Evolutionary conservation across 2,329 filamentous ascomycete species (phyloP), one percentile per base, ranked within the genome.

Genomic region (Xylariaceae sp.): DNA sequence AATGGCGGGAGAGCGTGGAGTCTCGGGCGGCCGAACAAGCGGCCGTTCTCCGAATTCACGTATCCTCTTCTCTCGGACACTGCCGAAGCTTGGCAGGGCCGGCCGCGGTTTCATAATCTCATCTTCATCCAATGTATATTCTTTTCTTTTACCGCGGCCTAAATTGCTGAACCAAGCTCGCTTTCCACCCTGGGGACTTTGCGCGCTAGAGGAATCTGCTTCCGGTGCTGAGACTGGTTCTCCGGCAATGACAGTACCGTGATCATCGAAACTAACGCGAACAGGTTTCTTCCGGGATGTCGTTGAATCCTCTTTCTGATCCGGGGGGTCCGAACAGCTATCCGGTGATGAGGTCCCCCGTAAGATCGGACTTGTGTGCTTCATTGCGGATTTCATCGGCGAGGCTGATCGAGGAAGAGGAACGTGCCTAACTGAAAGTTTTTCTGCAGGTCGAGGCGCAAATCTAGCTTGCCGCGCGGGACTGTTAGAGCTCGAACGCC

Each of bases 251-350:
- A 80, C 71, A 8, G 77, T 80, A n/a, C 71, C 76, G 32, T 80
- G 78, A 47, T 89, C 86, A 58, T 89, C 86, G 65, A 91, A 96
- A 71, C 90, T 96, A 44, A 92, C 88, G 21, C 88, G 78, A 1
- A 81, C 80, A 37, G 77, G 80, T 69, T 86, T 89, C 71, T 84
- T 89, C 55, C 81, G 76, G 16, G 70, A 63, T 1, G 68, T 30
- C 1, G 63, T 46, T 1, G 63, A 22, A 10, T 80, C 78, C 2
- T 77, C 73, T 19, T 51, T 58, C 34, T 58, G 59, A 18, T 60
- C 58, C 2, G 67, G 60, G 41, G 67, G 70, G 61, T 77, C 78
- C 2, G 78, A 79, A 21, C 74, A 64, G 53, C 76, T 70, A 59
- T 77, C 72, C 44, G 78, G 72, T 44, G 83, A 76, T 50, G 83